These are phyloP conservation scores for Solanum etuberosum DNA, from an alignment of 257 asterid species.

Conservation along the genomic window DNA sequence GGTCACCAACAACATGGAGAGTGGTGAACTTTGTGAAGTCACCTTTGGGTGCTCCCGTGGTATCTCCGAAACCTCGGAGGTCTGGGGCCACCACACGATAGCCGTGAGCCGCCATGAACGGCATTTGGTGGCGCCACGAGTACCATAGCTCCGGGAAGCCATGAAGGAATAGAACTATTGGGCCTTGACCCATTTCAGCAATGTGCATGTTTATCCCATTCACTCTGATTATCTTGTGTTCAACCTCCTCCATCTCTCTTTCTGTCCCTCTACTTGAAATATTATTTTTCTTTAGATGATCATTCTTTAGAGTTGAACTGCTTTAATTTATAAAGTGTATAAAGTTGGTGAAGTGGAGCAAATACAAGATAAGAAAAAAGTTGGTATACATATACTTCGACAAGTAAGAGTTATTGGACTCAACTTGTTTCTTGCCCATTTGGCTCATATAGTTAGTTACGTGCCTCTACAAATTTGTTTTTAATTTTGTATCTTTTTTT, in stretches of 20 bases:
- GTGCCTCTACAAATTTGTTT: neutral
- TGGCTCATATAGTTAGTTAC: neutral
- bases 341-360: neutral
- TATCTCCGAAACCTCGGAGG: conserved; percentile 69
- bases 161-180: conserved; percentile 62
- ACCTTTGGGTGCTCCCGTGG: conserved; percentile 49
- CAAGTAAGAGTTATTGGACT: neutral
- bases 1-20: conserved; percentile 60
- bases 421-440: neutral
- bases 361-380: neutral
- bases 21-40: conserved; percentile 47
- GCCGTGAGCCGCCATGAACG: conserved; percentile 55
- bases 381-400: neutral
- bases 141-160: conserved; percentile 93
- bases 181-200: conserved; percentile 71
- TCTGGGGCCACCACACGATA: conserved; percentile 66
- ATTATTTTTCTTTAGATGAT: neutral
- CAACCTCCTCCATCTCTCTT: conserved; percentile 2
- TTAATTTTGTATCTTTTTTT: neutral
- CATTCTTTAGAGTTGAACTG: neutral
- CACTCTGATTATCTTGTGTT: conserved; percentile 35
- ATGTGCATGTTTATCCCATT: conserved; percentile 62
- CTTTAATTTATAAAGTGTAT: neutral
- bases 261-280: neutral
- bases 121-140: conserved; percentile 86